phyloP scores from a whole-genome alignment of 352 stramenopile species.

The Sclerospora graminicola region DNA sequence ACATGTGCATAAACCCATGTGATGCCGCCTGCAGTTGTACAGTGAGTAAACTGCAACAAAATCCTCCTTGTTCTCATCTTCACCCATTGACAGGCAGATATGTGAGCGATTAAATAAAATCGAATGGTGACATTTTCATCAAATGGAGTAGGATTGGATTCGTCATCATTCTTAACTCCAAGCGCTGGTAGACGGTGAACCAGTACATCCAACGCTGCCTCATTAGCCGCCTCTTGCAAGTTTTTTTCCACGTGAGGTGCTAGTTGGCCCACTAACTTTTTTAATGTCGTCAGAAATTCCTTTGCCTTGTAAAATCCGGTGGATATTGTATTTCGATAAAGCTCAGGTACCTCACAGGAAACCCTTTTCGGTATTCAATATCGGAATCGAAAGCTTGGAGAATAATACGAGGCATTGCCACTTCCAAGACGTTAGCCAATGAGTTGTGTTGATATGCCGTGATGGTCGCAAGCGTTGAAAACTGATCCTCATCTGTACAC shows the following conservation, averaged over 20 bases:
- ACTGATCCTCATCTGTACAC: slow-evolving; percentile 55
- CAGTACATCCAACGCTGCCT: slow-evolving; percentile 64
- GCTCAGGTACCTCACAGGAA: slow-evolving; percentile 64
- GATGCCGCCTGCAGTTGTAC: slow-evolving; percentile 65
- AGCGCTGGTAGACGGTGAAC: slow-evolving; percentile 61
- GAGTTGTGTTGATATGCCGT: slow-evolving; percentile 85
- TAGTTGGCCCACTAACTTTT: too few relatives aligned
- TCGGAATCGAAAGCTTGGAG: slow-evolving; percentile 72
- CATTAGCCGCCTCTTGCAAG: slow-evolving; percentile 63
- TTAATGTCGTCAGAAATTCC: slow-evolving; percentile 32
- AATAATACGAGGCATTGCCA: slow-evolving; percentile 64
- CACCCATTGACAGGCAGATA: slow-evolving; percentile 50
- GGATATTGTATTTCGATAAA: slow-evolving; percentile 67
- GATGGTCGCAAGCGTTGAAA: slow-evolving; percentile 84
- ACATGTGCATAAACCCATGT: too few relatives aligned
- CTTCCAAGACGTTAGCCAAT: slow-evolving; percentile 82
- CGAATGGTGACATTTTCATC: slow-evolving; percentile 30
- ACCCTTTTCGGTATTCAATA: too few relatives aligned
- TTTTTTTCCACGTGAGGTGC: slow-evolving; percentile 28
- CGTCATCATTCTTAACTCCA: slow-evolving; percentile 3
- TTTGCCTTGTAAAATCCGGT: slow-evolving; percentile 28
- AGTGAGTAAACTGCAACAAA: slow-evolving; percentile 60
- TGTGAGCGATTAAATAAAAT: slow-evolving; percentile 62
- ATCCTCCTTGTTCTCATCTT: slow-evolving; percentile 48
- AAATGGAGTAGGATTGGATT: too few relatives aligned